Conservation (phyloP, 1,284 basidiomycete genomes). For the Cryptococcus sp. region DNA sequence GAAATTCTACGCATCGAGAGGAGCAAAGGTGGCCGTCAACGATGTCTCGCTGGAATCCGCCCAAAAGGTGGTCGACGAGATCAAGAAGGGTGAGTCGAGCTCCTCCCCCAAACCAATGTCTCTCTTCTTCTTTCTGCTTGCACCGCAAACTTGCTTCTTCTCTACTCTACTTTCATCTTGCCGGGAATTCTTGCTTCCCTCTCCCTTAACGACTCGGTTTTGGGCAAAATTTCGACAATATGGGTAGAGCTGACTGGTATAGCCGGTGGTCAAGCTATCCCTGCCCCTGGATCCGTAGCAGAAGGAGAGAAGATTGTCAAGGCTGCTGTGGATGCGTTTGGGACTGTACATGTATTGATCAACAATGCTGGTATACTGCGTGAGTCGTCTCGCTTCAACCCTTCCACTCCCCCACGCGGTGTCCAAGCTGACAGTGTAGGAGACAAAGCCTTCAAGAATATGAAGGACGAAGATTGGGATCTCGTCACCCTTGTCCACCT, state of each 20-base stretch:
- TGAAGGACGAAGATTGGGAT: constrained; percentile 82
- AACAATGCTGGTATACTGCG: constrained; percentile 97
- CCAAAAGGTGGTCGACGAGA: constrained; percentile 88
- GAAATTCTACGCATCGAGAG: constrained; percentile 78
- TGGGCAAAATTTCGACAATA: no score
- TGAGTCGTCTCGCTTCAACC: constrained; percentile 37
- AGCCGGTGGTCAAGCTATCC: constrained; percentile 83
- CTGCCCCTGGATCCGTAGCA: constrained; percentile 81
- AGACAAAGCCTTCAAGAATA: constrained; percentile 73
- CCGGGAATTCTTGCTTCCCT: no score
- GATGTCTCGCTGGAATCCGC: constrained; percentile 87
- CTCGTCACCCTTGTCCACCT: constrained; percentile 83
- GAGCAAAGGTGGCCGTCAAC: constrained; percentile 91
- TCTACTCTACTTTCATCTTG: no score
- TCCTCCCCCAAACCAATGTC: no score
- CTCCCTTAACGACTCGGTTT: no score
- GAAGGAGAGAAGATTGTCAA: constrained; percentile 80
- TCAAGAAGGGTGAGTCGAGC: constrained; percentile 66
- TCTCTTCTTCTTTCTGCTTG: background rate
- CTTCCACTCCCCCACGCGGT: background rate
- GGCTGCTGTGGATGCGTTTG: constrained; percentile 82
- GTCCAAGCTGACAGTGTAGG: constrained; percentile 21
- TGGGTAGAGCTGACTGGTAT: background rate
- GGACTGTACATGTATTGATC: constrained; percentile 73
- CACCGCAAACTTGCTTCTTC: background rate